Base-by-base conservation (phyloP, 257 asterid genomes). In the Nicotiana benthamiana region DNA sequence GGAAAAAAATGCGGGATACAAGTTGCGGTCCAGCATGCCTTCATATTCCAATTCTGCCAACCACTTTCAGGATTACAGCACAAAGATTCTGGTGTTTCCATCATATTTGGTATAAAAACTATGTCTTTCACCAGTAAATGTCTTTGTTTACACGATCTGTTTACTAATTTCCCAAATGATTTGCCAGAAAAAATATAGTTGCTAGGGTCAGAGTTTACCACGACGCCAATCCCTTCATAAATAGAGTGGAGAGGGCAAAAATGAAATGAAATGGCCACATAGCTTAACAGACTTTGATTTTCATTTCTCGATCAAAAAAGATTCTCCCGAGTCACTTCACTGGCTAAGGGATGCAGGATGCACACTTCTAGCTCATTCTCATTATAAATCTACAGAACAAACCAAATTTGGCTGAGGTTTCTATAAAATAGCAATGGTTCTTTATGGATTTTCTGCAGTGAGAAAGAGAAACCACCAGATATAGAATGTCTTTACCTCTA, bases 401-500 rank as follows among this genome's bases (percentile, higher is more conserved):
- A 72, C 59, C 59, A 46, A 22, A 3, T 70, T 72, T 24, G 48
- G 74, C 15, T 64, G 74, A 30, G 46, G 74, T 30, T 74, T 64
- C 36, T 10, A 59, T 8, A 13, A 63, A 64, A 68, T 20, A 22
- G 6, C 13, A 72, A 22, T 22, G 7, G 36, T 43, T 46, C 22
- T 72, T 40, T 15, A 72, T 72, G 13, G 59, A 13, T 46, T 22
- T 62, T 15, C 15, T 5, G 12, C 36, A 13, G 20, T 46, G 4
- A 22, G n/a, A 20, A 40, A 72, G 2, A 72, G 59, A 46, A 72
- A 22, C 24, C 60, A 46, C 57, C 76, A 68, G n/a, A 40, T 40
- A 68, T 68, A 9, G 56, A 32, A n/a, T 57, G 76, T 20, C 32
- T 59, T 83, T 81, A 94, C 98, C 97, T 89, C 83, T 83, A 59